Conservation (phyloP, 352 stramenopile genomes). For the Globisporangium emineosum region DNA sequence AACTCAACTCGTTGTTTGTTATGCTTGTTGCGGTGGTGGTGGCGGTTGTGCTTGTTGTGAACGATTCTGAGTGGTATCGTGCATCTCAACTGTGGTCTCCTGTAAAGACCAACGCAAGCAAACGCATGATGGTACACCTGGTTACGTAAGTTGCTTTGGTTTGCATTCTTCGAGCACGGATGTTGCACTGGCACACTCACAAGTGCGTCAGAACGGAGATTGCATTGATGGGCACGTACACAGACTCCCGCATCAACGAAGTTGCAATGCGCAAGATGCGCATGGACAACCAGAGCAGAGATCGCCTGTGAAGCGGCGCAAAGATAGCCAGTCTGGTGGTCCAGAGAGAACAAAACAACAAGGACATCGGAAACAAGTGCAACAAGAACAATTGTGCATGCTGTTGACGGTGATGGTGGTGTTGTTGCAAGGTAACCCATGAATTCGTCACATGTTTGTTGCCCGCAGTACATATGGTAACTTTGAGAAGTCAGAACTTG, state of each 20-base stretch:
- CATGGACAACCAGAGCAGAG: background rate
- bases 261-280: background rate
- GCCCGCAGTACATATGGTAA: background rate
- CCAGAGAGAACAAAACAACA: background rate
- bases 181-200: background rate
- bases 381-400: background rate
- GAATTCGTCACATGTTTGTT: background rate
- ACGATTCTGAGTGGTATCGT: background rate
- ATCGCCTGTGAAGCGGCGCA: background rate
- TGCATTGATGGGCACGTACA: background rate
- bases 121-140: too few species aligned
- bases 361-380: background rate
- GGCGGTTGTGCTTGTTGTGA: background rate
- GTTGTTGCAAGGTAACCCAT: background rate
- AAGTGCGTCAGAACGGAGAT: background rate
- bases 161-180: background rate
- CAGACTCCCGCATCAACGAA: background rate
- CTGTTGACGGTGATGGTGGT: background rate
- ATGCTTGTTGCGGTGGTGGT: background rate
- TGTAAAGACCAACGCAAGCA: background rate
- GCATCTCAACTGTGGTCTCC: background rate
- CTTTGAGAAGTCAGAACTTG: background rate
- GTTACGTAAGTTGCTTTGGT: constrained; percentile 1
- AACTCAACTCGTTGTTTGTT: constrained; percentile 3
- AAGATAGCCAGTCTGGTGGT: constrained; percentile 3